phyloP scores from a whole-genome alignment of 139 green algal genomes.

The Eudorina sp. region DNA sequence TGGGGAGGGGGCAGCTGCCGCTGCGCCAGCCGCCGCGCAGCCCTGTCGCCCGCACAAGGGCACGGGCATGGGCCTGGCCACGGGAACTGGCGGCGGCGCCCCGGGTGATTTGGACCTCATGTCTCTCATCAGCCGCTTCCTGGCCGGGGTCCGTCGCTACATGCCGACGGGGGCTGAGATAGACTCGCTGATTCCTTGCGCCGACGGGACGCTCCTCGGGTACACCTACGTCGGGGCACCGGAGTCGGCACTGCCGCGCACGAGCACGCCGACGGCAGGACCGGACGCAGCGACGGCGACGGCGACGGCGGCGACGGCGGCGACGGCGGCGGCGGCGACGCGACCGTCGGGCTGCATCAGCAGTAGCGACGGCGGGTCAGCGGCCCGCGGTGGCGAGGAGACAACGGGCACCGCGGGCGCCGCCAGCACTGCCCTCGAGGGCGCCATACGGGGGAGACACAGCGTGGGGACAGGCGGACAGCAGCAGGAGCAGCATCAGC shows the following conservation, averaged over 20 bases:
- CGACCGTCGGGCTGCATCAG: not conserved
- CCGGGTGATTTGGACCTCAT: not conserved
- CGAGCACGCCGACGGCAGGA: not conserved
- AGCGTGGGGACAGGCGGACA: no score
- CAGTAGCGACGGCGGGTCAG: not conserved
- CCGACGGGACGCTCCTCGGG: not conserved
- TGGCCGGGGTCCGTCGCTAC: not conserved
- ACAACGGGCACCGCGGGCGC: no score
- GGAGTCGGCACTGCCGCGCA: no score
- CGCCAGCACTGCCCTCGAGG: no score
- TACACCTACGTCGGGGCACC: not conserved
- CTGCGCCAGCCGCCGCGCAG: no score
- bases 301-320: no score
- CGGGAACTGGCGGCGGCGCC: not conserved
- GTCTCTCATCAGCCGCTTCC: not conserved
- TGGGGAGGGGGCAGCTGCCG: no score
- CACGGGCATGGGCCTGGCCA: no score
- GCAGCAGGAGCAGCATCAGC: no score
- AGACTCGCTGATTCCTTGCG: slow-evolving; percentile 1
- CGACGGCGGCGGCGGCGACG: not conserved
- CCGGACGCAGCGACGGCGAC: not conserved
- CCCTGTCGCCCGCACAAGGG: no score
- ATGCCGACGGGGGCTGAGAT: not conserved
- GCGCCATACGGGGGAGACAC: no score
- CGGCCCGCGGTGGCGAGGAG: no score